Conservation (phyloP, 768 basidiomycete species). For the Leccinum obscurum region DNA sequence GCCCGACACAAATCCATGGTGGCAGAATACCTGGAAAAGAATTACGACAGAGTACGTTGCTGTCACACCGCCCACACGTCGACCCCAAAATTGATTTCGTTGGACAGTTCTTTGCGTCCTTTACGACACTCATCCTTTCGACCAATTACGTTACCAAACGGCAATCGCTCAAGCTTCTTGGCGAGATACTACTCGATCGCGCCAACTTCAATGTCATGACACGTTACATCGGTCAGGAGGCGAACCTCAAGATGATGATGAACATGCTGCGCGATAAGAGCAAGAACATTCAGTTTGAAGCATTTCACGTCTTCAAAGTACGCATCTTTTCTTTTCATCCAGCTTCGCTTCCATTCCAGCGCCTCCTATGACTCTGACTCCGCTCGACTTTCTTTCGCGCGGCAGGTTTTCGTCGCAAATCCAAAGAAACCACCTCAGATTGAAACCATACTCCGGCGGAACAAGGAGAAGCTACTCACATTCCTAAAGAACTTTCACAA, state of each 20-base stretch:
- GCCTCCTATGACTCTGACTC: background rate
- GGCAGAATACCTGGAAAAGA: slow-evolving; percentile 93
- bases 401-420: slow-evolving; percentile 97
- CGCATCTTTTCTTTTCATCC: slow-evolving; percentile 16
- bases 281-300: slow-evolving; percentile 99
- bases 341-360: background rate
- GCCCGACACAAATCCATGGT: slow-evolving; percentile 99
- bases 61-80: background rate
- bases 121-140: slow-evolving; percentile 89
- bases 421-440: slow-evolving; percentile 98
- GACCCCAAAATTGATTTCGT: background rate
- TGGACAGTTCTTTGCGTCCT: slow-evolving; percentile 89
- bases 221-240: slow-evolving; percentile 90
- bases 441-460: slow-evolving; percentile 83
- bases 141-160: slow-evolving; percentile 99
- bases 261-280: slow-evolving; percentile 97
- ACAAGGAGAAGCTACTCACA: slow-evolving; percentile 88
- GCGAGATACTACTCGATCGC: slow-evolving; percentile 96
- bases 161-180: slow-evolving; percentile 95
- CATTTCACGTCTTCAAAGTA: slow-evolving; percentile 99
- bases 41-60: slow-evolving; percentile 84
- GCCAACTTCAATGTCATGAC: slow-evolving; percentile 99
- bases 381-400: background rate
- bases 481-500: slow-evolving; percentile 96
- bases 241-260: slow-evolving; percentile 99